These are phyloP conservation scores for Fusarium sp. DNA, from an alignment of 2,329 filamentous ascomycete species.

Conservation along the genomic window DNA sequence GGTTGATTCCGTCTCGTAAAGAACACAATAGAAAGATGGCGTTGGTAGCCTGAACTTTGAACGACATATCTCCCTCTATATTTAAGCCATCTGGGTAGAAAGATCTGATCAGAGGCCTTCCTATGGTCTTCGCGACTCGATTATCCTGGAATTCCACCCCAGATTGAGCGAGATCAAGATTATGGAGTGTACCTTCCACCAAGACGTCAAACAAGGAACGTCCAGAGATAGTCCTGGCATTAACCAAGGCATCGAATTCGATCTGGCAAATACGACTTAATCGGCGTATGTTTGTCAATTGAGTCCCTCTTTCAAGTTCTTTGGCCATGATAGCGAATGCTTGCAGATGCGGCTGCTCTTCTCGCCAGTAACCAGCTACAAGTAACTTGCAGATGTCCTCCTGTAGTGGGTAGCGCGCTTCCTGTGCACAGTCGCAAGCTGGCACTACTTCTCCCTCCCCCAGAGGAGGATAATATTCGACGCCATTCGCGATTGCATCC, in stretches of 20 bases:
- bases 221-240: background rate
- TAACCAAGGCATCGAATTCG: background rate
- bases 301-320: background rate
- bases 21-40: no score
- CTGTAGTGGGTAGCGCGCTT: fast-evolving
- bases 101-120: no score
- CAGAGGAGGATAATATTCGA: background rate
- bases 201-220: background rate
- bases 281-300: background rate
- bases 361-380: background rate
- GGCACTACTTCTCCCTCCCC: background rate
- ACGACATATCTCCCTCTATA: no score
- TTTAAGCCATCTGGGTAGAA: no score
- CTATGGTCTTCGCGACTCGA: no score
- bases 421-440: background rate
- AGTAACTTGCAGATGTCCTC: background rate
- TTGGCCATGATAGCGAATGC: background rate
- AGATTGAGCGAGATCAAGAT: no score
- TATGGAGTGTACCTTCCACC: background rate
- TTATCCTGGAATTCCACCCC: no score
- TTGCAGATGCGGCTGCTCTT: background rate
- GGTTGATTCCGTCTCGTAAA: no score
- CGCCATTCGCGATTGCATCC: background rate
- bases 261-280: background rate
- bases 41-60: no score